Evolutionary conservation across 2,329 filamentous ascomycete species (phyloP).

Genomic region (Pseudogymnoascus sp.): DNA sequence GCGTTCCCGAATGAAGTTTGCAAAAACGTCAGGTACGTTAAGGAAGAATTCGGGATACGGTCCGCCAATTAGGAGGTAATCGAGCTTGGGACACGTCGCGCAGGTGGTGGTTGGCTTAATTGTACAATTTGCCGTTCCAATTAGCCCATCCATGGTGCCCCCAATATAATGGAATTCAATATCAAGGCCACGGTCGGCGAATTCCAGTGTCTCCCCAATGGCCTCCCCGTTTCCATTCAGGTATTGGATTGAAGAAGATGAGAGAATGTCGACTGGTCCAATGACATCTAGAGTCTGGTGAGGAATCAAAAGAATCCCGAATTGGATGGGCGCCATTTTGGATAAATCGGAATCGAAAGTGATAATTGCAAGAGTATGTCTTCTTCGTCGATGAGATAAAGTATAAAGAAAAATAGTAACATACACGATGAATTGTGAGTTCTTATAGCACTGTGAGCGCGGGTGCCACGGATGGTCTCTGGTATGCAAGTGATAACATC

Average conservation of each 20-base stretch:
- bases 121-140: slow-evolving; percentile 16
- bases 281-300: slow-evolving; percentile 22
- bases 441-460: neutral
- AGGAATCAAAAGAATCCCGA: slow-evolving; percentile 21
- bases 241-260: neutral
- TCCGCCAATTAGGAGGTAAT: slow-evolving; percentile 31
- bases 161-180: slow-evolving; percentile 31
- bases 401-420: neutral
- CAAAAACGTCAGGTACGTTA: slow-evolving; percentile 24
- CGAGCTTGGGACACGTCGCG: slow-evolving; percentile 31
- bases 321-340: slow-evolving; percentile 21
- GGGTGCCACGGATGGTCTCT: neutral
- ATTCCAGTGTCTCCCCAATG: neutral
- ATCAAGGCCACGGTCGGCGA: slow-evolving; percentile 20
- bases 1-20: slow-evolving; percentile 34
- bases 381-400: neutral
- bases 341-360: neutral
- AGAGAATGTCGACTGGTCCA: slow-evolving; percentile 22
- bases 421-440: neutral
- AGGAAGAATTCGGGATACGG: slow-evolving; percentile 22
- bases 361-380: neutral
- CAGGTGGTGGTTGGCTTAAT: slow-evolving; percentile 27
- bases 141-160: slow-evolving; percentile 24
- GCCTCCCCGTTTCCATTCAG: neutral
- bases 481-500: neutral